These are phyloP conservation scores for Plasmodium gaboni DNA, from an alignment of 169 alveolate species.

Conservation along the genomic window DNA sequence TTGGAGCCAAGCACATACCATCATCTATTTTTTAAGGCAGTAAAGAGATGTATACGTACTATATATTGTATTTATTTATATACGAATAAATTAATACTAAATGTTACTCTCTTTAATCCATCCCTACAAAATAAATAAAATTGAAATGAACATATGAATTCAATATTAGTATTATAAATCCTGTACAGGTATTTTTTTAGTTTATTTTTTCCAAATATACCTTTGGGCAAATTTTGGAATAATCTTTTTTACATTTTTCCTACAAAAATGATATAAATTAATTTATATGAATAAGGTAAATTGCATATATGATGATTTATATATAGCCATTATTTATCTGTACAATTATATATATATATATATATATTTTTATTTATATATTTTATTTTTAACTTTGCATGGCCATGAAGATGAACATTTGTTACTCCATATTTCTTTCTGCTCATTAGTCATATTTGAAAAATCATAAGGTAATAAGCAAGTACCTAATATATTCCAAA, in stretches of 20 bases:
- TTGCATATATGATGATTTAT: not conserved
- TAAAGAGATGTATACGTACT: not conserved
- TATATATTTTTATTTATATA: not conserved
- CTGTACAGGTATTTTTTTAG: not conserved
- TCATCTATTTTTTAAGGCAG: constrained; percentile 4
- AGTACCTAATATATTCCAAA: constrained; percentile 14
- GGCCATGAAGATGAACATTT: constrained; percentile 67
- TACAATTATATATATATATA: not conserved
- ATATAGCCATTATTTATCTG: not conserved
- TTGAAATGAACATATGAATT: not conserved
- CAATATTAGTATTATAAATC: not conserved
- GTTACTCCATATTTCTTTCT: constrained; percentile 72
- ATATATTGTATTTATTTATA: not conserved
- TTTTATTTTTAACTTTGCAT: constrained; percentile 43
- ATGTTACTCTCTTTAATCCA: constrained; percentile 61
- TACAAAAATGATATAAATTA: not conserved
- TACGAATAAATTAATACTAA: not conserved
- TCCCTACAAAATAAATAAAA: constrained; percentile 29
- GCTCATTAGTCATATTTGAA: constrained; percentile 58
- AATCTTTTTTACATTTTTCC: constrained; percentile 63
- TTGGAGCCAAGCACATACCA: constrained; percentile 58
- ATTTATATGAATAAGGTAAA: not conserved
- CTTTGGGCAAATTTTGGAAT: constrained; percentile 59
- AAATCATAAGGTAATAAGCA: constrained; percentile 45
- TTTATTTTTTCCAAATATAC: constrained; percentile 19